phyloP scores from a whole-genome alignment of 164 flowering plant genomes.

The Aristolochia fimbriata region DNA sequence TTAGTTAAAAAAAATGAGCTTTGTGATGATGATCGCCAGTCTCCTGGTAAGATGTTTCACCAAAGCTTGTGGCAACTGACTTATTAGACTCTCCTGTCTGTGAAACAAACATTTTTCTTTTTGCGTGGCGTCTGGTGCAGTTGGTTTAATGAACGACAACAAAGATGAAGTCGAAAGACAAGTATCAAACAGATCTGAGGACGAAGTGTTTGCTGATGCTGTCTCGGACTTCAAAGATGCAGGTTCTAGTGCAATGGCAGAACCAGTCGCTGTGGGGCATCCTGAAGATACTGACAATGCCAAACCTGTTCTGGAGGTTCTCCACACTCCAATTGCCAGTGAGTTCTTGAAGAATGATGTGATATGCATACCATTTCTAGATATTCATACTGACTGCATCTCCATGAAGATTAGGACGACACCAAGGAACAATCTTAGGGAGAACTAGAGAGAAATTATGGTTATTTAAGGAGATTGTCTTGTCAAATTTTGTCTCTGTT shows the following conservation, averaged over 20 bases:
- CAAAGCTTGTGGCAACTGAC: background rate
- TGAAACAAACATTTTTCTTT: background rate
- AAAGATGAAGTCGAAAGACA: slow-evolving; percentile 13
- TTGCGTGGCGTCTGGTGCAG: slow-evolving; percentile 10
- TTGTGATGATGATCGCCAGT: slow-evolving; percentile 40
- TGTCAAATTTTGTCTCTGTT: background rate
- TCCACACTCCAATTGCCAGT: background rate
- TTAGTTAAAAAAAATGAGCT: slow-evolving; percentile 26
- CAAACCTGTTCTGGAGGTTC: background rate
- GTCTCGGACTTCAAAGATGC: slow-evolving; percentile 45
- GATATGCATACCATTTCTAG: background rate
- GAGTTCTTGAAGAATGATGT: background rate
- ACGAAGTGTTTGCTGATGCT: slow-evolving; percentile 67
- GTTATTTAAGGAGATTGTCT: background rate
- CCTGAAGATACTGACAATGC: background rate
- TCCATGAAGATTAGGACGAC: background rate
- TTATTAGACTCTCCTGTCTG: background rate
- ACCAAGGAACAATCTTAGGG: background rate
- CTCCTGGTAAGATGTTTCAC: slow-evolving; percentile 30
- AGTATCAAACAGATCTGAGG: slow-evolving; percentile 37
- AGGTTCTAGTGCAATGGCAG: slow-evolving; percentile 6
- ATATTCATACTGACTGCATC: background rate
- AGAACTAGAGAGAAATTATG: background rate
- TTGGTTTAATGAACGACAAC: slow-evolving; percentile 18
- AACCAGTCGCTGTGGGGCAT: background rate